A percentile compares a stretch with the other conserved stretches of the same genome.
Evolutionary conservation across 2,329 filamentous ascomycete species (phyloP).

Genomic region (Arthrobotrys megalospora): DNA sequence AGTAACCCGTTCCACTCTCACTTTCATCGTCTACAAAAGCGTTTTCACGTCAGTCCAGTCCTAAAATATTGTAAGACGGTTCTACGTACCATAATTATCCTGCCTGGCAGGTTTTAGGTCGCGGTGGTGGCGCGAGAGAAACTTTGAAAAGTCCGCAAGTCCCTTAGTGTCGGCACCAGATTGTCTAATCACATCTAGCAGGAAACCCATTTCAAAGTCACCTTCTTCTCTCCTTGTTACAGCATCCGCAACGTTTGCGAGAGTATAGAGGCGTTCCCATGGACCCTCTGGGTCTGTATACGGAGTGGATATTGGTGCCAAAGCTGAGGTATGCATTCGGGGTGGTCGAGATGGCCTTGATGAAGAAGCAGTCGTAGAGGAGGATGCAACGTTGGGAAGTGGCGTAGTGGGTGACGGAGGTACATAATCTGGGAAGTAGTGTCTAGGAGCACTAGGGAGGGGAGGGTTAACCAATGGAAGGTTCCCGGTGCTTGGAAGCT

Average conservation of each 20-base stretch:
- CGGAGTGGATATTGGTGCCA: background rate
- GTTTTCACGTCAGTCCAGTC: too few relatives aligned
- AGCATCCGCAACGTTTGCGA: constrained; percentile 34
- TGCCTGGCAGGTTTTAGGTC: too few relatives aligned
- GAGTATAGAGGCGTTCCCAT: constrained; percentile 34
- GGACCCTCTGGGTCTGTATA: background rate
- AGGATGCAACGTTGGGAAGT: background rate
- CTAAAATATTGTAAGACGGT: too few relatives aligned
- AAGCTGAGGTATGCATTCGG: background rate
- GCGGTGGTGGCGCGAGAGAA: background rate
- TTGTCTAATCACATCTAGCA: background rate
- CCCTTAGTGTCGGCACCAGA: constrained; percentile 4
- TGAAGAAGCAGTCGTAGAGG: background rate
- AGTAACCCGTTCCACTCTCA: background rate
- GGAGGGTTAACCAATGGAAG: background rate
- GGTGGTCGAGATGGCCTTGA: background rate
- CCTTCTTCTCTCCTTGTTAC: constrained; percentile 16
- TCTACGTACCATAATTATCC: background rate
- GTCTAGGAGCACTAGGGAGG: background rate
- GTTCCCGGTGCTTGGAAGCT: background rate
- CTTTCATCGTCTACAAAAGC: too few relatives aligned
- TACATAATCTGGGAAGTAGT: constrained; percentile 31
- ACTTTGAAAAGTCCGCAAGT: constrained; percentile 3
- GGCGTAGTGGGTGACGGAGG: background rate
- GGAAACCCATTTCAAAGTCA: background rate